These are phyloP conservation scores for Elasticomyces elasticus DNA, from an alignment of 495 filamentous ascomycete species.

Conservation along the genomic window DNA sequence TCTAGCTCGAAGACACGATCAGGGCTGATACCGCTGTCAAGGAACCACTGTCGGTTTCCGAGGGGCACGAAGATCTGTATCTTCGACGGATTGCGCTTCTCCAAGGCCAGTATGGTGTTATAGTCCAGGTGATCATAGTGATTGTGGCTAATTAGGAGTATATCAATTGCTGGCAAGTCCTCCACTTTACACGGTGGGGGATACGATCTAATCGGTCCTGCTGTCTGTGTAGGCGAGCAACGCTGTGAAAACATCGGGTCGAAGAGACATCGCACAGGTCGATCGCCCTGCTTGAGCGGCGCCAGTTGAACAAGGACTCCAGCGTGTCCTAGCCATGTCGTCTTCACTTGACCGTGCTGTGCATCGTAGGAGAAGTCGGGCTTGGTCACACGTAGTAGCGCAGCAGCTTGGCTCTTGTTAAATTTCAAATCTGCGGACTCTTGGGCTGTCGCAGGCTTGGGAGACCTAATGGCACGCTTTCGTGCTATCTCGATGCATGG, in stretches of 20 bases:
- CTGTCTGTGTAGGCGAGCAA: slow-evolving; percentile 37
- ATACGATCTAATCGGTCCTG: slow-evolving; percentile 41
- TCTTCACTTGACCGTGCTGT: slow-evolving; percentile 16
- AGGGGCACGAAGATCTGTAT: slow-evolving; percentile 38
- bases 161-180: slow-evolving; percentile 40
- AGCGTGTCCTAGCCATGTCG: slow-evolving; percentile 46
- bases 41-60: slow-evolving; percentile 31
- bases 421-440: background rate
- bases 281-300: background rate
- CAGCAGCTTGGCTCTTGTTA: background rate
- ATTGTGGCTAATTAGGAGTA: slow-evolving; percentile 41
- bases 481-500: slow-evolving; percentile 5
- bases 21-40: slow-evolving; percentile 32
- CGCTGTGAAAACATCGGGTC: slow-evolving; percentile 46
- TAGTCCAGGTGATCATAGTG: slow-evolving; percentile 45
- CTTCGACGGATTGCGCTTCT: slow-evolving; percentile 19
- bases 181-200: slow-evolving; percentile 39
- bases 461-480: background rate
- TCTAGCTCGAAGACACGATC: slow-evolving; percentile 40
- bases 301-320: slow-evolving; percentile 34
- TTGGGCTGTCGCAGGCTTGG: background rate
- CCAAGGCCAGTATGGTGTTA: slow-evolving; percentile 33
- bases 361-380: slow-evolving; percentile 31
- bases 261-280: slow-evolving; percentile 35
- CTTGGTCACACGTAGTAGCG: slow-evolving; percentile 25